Conservation (phyloP, 257 asterid genomes). For the Dorcoceras hygrometricum region DNA sequence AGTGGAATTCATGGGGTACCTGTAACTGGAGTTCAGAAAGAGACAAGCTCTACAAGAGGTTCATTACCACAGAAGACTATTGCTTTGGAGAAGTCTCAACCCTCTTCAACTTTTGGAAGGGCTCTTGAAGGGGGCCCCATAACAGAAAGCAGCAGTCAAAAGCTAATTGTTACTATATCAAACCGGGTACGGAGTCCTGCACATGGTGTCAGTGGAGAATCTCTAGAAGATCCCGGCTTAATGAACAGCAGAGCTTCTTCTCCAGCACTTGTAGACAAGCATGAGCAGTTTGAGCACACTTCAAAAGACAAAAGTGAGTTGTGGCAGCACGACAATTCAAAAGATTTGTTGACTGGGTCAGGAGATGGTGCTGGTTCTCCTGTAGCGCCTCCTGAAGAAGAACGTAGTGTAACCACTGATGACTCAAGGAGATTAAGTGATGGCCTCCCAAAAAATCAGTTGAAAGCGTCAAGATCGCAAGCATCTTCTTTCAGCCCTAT, state of each 20-base stretch:
- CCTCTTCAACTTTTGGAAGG: slow-evolving; percentile 30
- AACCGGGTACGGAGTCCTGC: slow-evolving; percentile 36
- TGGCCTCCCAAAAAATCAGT: slow-evolving; percentile 24
- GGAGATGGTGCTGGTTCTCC: slow-evolving; percentile 37
- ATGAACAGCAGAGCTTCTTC: slow-evolving; percentile 43
- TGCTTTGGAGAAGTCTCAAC: slow-evolving; percentile 38
- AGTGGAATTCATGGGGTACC: slow-evolving; percentile 31
- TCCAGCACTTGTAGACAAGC: slow-evolving; percentile 37
- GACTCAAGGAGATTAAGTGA: slow-evolving; percentile 29
- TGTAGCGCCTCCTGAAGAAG: slow-evolving; percentile 31
- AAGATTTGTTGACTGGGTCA: slow-evolving; percentile 31
- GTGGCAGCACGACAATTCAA: slow-evolving; percentile 29
- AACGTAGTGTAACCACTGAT: slow-evolving; percentile 27
- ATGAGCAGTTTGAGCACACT: slow-evolving; percentile 31
- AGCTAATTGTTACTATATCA: slow-evolving; percentile 42
- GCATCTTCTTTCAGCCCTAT: slow-evolving; percentile 49
- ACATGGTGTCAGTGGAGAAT: slow-evolving; percentile 33
- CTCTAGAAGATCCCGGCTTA: slow-evolving; percentile 37
- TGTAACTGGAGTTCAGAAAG: slow-evolving; percentile 38
- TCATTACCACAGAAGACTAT: slow-evolving; percentile 28
- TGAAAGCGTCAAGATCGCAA: slow-evolving; percentile 27
- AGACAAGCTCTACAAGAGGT: slow-evolving; percentile 32
- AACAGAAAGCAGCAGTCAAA: slow-evolving; percentile 36
- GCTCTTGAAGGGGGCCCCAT: slow-evolving; percentile 25
- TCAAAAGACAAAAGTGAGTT: slow-evolving; percentile 35